Evolutionary conservation across 495 filamentous ascomycete genomes (phyloP).

Genomic region (Penicillium silybi): DNA sequence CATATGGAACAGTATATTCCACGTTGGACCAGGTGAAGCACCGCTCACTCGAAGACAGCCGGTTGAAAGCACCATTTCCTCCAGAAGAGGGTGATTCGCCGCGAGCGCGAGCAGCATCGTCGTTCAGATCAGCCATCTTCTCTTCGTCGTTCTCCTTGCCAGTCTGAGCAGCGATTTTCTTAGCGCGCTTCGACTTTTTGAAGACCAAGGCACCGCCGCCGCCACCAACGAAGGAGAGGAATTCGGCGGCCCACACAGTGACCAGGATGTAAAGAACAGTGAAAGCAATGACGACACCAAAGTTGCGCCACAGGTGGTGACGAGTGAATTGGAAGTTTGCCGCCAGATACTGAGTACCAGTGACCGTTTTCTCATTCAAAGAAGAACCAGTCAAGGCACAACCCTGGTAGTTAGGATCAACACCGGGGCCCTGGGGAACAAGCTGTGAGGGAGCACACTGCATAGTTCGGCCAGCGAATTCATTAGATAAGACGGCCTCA

Average conservation of each 20-base stretch:
- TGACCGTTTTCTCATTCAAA: slow-evolving; percentile 40
- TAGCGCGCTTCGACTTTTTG: slow-evolving; percentile 61
- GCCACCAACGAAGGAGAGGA: slow-evolving; percentile 48
- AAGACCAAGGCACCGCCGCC: slow-evolving; percentile 61
- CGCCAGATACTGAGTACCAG: slow-evolving; percentile 57
- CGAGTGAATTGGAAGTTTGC: slow-evolving; percentile 57
- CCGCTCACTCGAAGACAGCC: slow-evolving; percentile 57
- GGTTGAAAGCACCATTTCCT: slow-evolving; percentile 43
- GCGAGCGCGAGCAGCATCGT: slow-evolving; percentile 42
- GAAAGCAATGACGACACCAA: slow-evolving; percentile 70
- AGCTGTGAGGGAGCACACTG: slow-evolving; percentile 54
- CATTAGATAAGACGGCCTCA: slow-evolving; percentile 65
- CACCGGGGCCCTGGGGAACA: slow-evolving; percentile 52
- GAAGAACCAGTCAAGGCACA: slow-evolving; percentile 59
- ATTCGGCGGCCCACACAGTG: slow-evolving; percentile 57
- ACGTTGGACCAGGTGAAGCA: slow-evolving; percentile 76
- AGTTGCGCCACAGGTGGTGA: slow-evolving; percentile 73
- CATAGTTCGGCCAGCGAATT: slow-evolving; percentile 60
- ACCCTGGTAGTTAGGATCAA: slow-evolving; percentile 51
- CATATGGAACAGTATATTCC: slow-evolving; percentile 68
- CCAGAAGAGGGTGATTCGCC: slow-evolving; percentile 39
- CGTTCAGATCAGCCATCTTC: slow-evolving; percentile 27
- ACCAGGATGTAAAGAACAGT: slow-evolving; percentile 64
- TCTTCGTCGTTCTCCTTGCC: slow-evolving; percentile 45
- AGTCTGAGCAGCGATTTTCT: slow-evolving; percentile 45